Evolutionary conservation across 805 yeast genomes (phyloP).

Genomic region (Suhomyces canberraensis): DNA sequence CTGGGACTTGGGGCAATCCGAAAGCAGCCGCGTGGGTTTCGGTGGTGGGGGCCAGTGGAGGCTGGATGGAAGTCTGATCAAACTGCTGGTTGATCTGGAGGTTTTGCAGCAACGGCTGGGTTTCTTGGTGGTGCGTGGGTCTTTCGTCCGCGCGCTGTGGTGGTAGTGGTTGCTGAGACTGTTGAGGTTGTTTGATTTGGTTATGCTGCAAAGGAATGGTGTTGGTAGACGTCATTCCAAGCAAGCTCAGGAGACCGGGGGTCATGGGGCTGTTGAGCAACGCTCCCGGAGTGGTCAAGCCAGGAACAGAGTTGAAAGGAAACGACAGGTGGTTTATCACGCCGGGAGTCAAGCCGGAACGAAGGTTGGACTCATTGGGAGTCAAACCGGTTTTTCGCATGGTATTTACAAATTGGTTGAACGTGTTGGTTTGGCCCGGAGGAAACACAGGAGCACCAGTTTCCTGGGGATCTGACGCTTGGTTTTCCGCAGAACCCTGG

Average conservation of each 20-base stretch:
- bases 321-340: slow-evolving; percentile 29
- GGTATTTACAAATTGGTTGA: slow-evolving; percentile 26
- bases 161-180: slow-evolving; percentile 4
- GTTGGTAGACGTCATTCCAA: slow-evolving; percentile 22
- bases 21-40: neutral
- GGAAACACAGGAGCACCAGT: slow-evolving; percentile 4
- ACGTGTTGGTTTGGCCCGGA: slow-evolving; percentile 11
- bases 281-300: slow-evolving; percentile 38
- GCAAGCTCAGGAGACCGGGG: slow-evolving; percentile 44
- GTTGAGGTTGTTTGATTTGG: slow-evolving; percentile 6
- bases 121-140: slow-evolving; percentile 8
- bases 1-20: slow-evolving; percentile 1
- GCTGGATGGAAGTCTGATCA: neutral
- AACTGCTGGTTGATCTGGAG: slow-evolving; percentile 4
- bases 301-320: slow-evolving; percentile 36
- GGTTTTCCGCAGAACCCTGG: slow-evolving; percentile 5
- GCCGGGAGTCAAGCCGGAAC: slow-evolving; percentile 74
- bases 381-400: slow-evolving; percentile 59
- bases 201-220: neutral
- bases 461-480: slow-evolving; percentile 9
- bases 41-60: neutral
- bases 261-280: slow-evolving; percentile 44
- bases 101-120: slow-evolving; percentile 6
- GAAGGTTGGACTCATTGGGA: slow-evolving; percentile 69
- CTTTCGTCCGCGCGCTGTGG: slow-evolving; percentile 1